Base-by-base conservation (phyloP, 1,284 basidiomycete genomes). In the Salmacisia buchloeana region DNA sequence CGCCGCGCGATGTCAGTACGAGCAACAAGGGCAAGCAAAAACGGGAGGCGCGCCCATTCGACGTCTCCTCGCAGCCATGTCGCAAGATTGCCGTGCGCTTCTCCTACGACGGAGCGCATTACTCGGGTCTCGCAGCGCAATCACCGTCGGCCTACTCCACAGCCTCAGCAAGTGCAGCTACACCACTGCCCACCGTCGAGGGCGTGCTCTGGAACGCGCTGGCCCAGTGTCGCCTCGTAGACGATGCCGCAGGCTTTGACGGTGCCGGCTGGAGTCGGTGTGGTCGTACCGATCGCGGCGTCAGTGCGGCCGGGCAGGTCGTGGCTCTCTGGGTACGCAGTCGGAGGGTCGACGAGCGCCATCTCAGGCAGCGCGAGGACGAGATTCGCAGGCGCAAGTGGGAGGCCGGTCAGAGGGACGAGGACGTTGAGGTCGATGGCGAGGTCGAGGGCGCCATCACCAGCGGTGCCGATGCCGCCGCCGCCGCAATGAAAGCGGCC, bases 281-380 rank as follows among this genome's bases (percentile, higher is more conserved):
- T 81, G 94, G 94, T 12, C 82, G 96, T 71, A 99, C 94, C 27
- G 94, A 99, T 83, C 84, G 88, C 38, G 94, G 96, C 0, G 94
- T 99, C 58, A 94, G 91, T 76, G 92, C 90, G 43, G 91, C 90
- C 5, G 93, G 92, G 1, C 94, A 98, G 80, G 94, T 98, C 36
- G 85, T 97, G 43, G 91, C 90, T 60, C 83, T 99, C 1, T 94
- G 91, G 89, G 68, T 77, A 1, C 58, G 77, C 12, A 77, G 75
- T 57, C 65, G 64, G 52, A 70, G 69, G 43, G 63, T 76, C 34
- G 72, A 79, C 52, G 68, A 77, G 39, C 72, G 76, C 58, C 49
- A 45, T 6, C 36, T 58, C 49, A 58, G 63, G 15, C 25, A 52
- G 15, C 25, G 49, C 34, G 38, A 35, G 36, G 31, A 60, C 35